Evolutionary conservation across 2,329 filamentous ascomycete species (phyloP).

Genomic region (Trichoderma lentiforme): DNA sequence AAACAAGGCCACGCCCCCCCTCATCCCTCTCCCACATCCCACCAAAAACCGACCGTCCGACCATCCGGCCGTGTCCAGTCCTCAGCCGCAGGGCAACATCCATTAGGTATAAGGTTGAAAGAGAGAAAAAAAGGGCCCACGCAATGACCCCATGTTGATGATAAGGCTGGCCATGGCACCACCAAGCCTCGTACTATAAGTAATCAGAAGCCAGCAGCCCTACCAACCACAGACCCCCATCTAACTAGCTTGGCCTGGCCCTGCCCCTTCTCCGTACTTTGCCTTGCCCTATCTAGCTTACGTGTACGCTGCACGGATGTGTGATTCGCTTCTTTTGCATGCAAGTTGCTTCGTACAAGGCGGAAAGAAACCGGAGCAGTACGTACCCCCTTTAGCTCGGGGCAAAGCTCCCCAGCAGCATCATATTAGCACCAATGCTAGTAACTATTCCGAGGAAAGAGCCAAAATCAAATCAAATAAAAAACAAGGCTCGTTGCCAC

Average conservation of each 20-base stretch:
- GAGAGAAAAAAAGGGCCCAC: not conserved
- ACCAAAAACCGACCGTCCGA: constrained; percentile 4
- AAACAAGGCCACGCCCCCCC: not conserved
- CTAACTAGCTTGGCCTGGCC: not conserved
- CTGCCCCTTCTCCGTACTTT: not conserved
- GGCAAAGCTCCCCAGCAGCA: not conserved
- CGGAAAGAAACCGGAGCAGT: not conserved
- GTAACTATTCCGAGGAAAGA: not conserved
- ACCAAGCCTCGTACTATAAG: not conserved
- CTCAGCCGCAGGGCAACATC: constrained; percentile 8
- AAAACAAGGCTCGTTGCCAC: not conserved
- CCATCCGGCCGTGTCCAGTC: not conserved
- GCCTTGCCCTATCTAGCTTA: not conserved
- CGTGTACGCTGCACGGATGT: not conserved
- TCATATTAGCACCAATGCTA: not conserved
- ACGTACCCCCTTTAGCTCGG: not conserved
- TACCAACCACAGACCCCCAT: not conserved
- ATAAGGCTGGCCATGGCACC: constrained; percentile 6
- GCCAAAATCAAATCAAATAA: not conserved
- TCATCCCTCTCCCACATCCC: not conserved
- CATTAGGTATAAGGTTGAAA: not conserved
- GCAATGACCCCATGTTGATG: not conserved
- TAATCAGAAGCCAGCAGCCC: constrained; percentile 2
- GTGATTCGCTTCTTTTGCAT: not conserved
- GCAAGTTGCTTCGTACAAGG: not conserved